These are phyloP conservation scores for Potentilla sterilis DNA, from an alignment of 306 rosid genomes.

Conservation along the genomic window DNA sequence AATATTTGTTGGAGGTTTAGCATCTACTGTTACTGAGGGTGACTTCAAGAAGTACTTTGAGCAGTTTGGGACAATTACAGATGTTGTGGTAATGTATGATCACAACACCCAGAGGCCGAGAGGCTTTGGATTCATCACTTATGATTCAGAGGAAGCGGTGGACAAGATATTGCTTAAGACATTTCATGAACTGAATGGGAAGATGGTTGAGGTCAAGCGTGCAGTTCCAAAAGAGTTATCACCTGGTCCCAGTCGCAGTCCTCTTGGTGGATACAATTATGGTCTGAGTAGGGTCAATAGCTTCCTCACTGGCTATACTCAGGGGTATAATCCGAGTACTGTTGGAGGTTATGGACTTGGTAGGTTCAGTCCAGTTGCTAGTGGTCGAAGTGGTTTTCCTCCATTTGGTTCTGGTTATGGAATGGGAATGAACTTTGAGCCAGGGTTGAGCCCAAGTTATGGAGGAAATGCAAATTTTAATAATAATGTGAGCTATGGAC, in stretches of 20 bases:
- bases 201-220: conserved; percentile 99
- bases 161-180: conserved; percentile 82
- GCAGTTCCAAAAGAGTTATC: conserved; percentile 99
- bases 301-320: conserved; percentile 79
- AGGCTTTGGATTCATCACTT: conserved; percentile 95
- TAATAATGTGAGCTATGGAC: conserved; percentile 68
- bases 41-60: conserved; percentile 93
- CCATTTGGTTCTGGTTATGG: conserved; percentile 88
- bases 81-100: conserved; percentile 99
- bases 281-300: conserved; percentile 78
- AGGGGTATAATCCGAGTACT: conserved; percentile 69
- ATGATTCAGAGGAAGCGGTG: conserved; percentile 96
- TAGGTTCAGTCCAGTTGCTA: conserved; percentile 81
- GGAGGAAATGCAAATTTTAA: conserved; percentile 70
- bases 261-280: conserved; percentile 68
- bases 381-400: conserved; percentile 80
- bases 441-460: conserved; percentile 72
- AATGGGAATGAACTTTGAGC: conserved; percentile 75
- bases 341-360: conserved; percentile 86
- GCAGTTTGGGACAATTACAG: conserved; percentile 94
- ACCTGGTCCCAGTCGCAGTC: conserved; percentile 85
- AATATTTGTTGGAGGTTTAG: conserved; percentile 98
- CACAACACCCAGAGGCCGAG: conserved; percentile 98
- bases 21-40: conserved; percentile 93
- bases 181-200: conserved; percentile 93